These are phyloP conservation scores for Tolypocladium pustulatum DNA, from an alignment of 2,329 filamentous ascomycete genomes.

Conservation along the genomic window DNA sequence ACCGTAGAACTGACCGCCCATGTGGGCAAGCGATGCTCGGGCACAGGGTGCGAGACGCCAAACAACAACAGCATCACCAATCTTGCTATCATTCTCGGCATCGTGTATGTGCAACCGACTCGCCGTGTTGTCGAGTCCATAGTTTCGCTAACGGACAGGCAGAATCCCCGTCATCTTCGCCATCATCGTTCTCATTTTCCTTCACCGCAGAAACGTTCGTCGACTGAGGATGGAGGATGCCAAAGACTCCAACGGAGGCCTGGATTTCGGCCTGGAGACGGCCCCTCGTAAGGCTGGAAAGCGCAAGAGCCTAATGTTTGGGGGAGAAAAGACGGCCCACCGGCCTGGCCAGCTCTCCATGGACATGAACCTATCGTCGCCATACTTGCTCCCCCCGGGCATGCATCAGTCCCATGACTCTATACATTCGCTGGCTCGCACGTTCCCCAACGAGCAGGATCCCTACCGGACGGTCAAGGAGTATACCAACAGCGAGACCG, in stretches of 20 bases:
- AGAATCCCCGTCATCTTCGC: slow-evolving; percentile 70
- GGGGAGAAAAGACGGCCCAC: slow-evolving; percentile 43
- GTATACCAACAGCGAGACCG: slow-evolving; percentile 47
- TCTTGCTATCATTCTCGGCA: slow-evolving; percentile 57
- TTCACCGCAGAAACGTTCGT: slow-evolving; percentile 69
- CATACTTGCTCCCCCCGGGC: slow-evolving; percentile 85
- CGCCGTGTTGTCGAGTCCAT: neutral
- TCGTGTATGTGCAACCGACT: slow-evolving; percentile 47
- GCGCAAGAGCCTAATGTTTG: slow-evolving; percentile 27
- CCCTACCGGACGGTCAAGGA: slow-evolving; percentile 61
- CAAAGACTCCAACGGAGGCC: slow-evolving; percentile 76
- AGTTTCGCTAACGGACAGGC: slow-evolving; percentile 9
- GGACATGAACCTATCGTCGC: slow-evolving; percentile 67
- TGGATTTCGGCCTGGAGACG: slow-evolving; percentile 80
- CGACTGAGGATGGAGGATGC: slow-evolving; percentile 68
- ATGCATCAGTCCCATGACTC: slow-evolving; percentile 75
- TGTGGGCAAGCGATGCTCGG: slow-evolving; percentile 2
- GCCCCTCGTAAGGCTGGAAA: slow-evolving; percentile 26
- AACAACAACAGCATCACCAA: slow-evolving; percentile 43
- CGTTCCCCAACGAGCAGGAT: slow-evolving; percentile 65
- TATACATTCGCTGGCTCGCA: slow-evolving; percentile 72
- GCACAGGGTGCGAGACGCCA: slow-evolving; percentile 49
- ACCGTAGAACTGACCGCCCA: neutral
- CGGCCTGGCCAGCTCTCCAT: slow-evolving; percentile 51
- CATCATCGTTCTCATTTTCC: slow-evolving; percentile 55